phyloP scores from a whole-genome alignment of 2,329 filamentous ascomycete species.

The Phaeosphaeriaceae sp. region DNA sequence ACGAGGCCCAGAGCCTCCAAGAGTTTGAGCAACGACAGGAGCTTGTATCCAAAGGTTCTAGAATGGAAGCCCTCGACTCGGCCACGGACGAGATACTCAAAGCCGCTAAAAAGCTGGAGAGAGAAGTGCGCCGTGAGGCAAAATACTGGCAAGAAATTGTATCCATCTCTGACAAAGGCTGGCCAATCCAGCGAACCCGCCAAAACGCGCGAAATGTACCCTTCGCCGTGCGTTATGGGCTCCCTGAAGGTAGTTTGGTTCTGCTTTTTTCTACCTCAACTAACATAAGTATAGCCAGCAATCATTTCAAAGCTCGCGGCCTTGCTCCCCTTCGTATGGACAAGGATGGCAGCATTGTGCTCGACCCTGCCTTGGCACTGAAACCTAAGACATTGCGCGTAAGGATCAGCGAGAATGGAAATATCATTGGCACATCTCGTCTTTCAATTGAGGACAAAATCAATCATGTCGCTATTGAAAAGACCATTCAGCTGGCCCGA shows the following conservation, averaged over 20 bases:
- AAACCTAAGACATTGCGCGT: constrained; percentile 70
- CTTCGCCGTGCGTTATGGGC: constrained; percentile 87
- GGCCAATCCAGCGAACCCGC: constrained; percentile 67
- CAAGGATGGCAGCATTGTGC: constrained; percentile 73
- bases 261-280: background rate
- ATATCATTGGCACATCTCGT: constrained; percentile 63
- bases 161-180: constrained; percentile 80
- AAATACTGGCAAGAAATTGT: constrained; percentile 90
- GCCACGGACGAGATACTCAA: constrained; percentile 76
- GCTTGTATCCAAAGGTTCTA: constrained; percentile 70
- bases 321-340: constrained; percentile 78
- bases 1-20: constrained; percentile 41
- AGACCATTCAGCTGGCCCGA: constrained; percentile 74
- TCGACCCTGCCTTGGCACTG: constrained; percentile 69
- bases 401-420: constrained; percentile 64
- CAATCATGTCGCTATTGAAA: constrained; percentile 65
- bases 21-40: constrained; percentile 48
- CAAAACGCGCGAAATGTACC: constrained; percentile 68
- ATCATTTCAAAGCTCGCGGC: constrained; percentile 70
- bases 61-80: constrained; percentile 76
- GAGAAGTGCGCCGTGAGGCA: constrained; percentile 79
- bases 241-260: constrained; percentile 68
- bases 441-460: constrained; percentile 34
- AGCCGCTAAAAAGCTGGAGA: constrained; percentile 74
- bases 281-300: constrained; percentile 51